Base-by-base conservation (phyloP, 306 rosid species). In the Cicer yamashitae region DNA sequence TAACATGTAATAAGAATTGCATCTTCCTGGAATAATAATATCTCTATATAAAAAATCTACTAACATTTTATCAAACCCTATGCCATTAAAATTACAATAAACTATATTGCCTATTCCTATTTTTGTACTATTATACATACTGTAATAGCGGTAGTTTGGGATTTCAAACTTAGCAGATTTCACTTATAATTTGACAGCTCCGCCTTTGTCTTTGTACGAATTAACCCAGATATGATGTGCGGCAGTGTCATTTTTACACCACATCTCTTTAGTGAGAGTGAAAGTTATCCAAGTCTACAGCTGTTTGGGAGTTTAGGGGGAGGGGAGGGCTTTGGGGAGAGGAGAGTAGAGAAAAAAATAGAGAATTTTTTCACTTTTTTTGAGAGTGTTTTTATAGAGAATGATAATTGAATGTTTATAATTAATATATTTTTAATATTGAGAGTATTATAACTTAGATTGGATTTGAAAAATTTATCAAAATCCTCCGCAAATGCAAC, bases 141-240 rank as follows among this genome's bases (percentile, higher is more conserved):
- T 57, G 39, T 56, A 57, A 22, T 57, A 57, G 17, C 43, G 1
- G 43, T 5, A 58, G 8, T 22, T 58, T 25, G 15, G 15, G 63
- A 57, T 57, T 57, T 57, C 63, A 22, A 57, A 4, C 62, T 58
- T 25, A 25, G 40, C 62, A 6, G 57, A 51, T 14, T n/a, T 51
- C 14, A 51, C 10, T 51, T 51, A 14, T n/a, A n/a, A 7, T 30
- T 43, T 77, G 14, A n/a, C 39, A 44, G 13, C n/a, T 46, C 45
- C 66, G 14, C 34, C 43, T 34, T 14, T 62, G 25, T 81, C 46
- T n/a, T 34, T 68, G 14, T 56, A 10, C 25, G 6, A 4, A 50
- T 8, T 51, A 3, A 61, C 65, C 37, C 37, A 65, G 58, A 43
- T 45, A 67, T 67, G 30, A 18, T 65, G 53, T 65, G 73, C 39